Conservation (phyloP, 2,329 filamentous ascomycete species). For the Colletotrichum cuscutae region DNA sequence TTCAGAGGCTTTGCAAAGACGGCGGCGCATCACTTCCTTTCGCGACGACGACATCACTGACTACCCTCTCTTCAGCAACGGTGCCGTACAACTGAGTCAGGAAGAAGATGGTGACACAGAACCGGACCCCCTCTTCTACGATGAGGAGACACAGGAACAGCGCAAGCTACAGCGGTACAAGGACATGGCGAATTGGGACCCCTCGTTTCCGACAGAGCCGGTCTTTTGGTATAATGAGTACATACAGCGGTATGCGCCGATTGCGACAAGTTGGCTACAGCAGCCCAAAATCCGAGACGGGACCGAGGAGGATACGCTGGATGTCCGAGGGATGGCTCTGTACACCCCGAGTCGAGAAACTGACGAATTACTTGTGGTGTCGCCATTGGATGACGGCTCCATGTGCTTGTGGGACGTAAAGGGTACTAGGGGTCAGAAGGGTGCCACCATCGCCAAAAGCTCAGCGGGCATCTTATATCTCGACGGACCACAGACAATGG, state of each 20-base stretch:
- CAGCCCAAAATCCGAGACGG: slow-evolving; percentile 60
- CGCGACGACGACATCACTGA: slow-evolving; percentile 28
- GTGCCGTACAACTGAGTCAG: slow-evolving; percentile 25
- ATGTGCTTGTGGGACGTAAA: slow-evolving; percentile 88
- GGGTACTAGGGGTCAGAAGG: slow-evolving; percentile 62
- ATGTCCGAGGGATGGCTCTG: slow-evolving; percentile 79
- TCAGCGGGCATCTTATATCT: slow-evolving; percentile 73
- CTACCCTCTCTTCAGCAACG: slow-evolving; percentile 25
- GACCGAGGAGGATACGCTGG: slow-evolving; percentile 59
- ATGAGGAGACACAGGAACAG: slow-evolving; percentile 40
- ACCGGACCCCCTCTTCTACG: slow-evolving; percentile 16
- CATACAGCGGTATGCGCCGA: slow-evolving; percentile 80
- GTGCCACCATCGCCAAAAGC: slow-evolving; percentile 74
- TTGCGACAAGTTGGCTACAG: slow-evolving; percentile 82
- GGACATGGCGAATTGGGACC: slow-evolving; percentile 85
- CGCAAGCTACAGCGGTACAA: slow-evolving; percentile 56
- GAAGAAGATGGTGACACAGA: slow-evolving; percentile 13
- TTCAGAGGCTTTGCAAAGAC: slow-evolving; percentile 68
- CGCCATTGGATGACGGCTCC: slow-evolving; percentile 86
- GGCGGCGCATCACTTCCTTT: slow-evolving; percentile 48
- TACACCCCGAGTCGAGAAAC: slow-evolving; percentile 57
- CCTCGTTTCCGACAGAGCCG: slow-evolving; percentile 75
- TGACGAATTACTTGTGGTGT: slow-evolving; percentile 68
- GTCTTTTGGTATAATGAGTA: slow-evolving; percentile 92
- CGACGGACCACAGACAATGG: slow-evolving; percentile 57